These are phyloP conservation scores for Heliamphora ciliata DNA, from an alignment of 179 eudicot species.

Conservation along the genomic window DNA sequence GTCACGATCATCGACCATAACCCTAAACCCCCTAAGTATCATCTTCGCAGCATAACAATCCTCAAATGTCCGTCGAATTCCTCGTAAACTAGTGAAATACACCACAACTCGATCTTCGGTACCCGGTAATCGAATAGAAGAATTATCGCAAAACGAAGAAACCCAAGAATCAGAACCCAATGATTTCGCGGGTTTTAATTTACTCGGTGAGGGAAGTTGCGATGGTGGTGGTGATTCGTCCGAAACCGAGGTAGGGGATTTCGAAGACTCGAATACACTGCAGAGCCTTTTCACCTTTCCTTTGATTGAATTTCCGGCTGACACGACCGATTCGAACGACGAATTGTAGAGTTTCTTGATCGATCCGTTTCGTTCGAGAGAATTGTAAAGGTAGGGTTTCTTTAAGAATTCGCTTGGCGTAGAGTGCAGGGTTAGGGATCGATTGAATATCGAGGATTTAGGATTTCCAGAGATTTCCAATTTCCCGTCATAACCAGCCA, in stretches of 20 bases:
- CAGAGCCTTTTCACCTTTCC: constrained; percentile 60
- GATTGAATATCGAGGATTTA: constrained; percentile 28
- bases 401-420: constrained; percentile 24
- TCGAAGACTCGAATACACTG: constrained; percentile 39
- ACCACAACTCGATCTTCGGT: constrained; percentile 68
- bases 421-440: constrained; percentile 40
- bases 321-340: constrained; percentile 25
- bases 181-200: constrained; percentile 23
- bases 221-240: neutral
- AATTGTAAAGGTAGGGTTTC: constrained; percentile 24
- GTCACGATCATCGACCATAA: constrained; percentile 70
- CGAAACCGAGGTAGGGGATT: constrained; percentile 4
- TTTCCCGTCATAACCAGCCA: constrained; percentile 6
- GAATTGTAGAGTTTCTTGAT: constrained; percentile 44
- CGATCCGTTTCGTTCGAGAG: constrained; percentile 42
- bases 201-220: neutral
- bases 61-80: constrained; percentile 60
- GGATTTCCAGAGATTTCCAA: neutral
- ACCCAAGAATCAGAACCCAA: constrained; percentile 21
- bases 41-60: constrained; percentile 59
- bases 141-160: constrained; percentile 31
- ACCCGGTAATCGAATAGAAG: constrained; percentile 49
- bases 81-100: constrained; percentile 68
- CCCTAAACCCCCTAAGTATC: constrained; percentile 56
- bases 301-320: constrained; percentile 44